Evolutionary conservation across 192 early-diverging fungal species (phyloP).

Genomic region (Backusella luteola): DNA sequence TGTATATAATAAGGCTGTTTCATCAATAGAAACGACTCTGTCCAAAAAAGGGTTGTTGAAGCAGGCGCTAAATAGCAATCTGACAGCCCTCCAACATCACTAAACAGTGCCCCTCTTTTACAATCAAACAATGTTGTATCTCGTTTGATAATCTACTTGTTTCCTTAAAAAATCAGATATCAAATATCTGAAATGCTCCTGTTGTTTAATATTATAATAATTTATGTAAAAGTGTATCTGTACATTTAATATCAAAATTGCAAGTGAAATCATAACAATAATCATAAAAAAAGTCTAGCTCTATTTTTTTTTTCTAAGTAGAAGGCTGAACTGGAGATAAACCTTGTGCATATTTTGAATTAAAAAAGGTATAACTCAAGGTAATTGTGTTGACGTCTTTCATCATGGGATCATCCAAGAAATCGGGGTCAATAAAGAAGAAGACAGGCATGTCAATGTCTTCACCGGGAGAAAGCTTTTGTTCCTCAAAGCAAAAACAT

Average conservation of each 20-base stretch:
- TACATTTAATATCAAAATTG: slow-evolving; percentile 4
- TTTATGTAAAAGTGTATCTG: neutral
- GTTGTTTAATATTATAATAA: neutral
- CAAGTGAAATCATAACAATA: neutral
- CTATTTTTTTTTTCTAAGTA: neutral
- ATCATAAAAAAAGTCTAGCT: slow-evolving; percentile 4
- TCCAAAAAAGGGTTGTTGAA: too few relatives aligned
- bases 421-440: slow-evolving; percentile 98
- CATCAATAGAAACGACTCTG: too few relatives aligned
- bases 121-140: too few relatives aligned
- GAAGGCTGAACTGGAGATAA: slow-evolving; percentile 20
- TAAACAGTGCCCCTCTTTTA: too few relatives aligned
- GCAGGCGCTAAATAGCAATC: too few relatives aligned
- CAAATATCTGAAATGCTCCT: too few relatives aligned
- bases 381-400: slow-evolving; percentile 92
- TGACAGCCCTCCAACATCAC: too few relatives aligned
- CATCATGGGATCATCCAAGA: slow-evolving; percentile 92
- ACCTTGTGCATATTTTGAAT: slow-evolving; percentile 51
- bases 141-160: too few relatives aligned
- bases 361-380: slow-evolving; percentile 95
- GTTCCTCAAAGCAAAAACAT: slow-evolving; percentile 99
- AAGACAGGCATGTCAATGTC: slow-evolving; percentile 96
- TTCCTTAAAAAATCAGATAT: too few relatives aligned
- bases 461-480: slow-evolving; percentile 84
- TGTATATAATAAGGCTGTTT: too few relatives aligned